phyloP scores from a whole-genome alignment of 257 asterid species.

The Capsicum chinense region DNA sequence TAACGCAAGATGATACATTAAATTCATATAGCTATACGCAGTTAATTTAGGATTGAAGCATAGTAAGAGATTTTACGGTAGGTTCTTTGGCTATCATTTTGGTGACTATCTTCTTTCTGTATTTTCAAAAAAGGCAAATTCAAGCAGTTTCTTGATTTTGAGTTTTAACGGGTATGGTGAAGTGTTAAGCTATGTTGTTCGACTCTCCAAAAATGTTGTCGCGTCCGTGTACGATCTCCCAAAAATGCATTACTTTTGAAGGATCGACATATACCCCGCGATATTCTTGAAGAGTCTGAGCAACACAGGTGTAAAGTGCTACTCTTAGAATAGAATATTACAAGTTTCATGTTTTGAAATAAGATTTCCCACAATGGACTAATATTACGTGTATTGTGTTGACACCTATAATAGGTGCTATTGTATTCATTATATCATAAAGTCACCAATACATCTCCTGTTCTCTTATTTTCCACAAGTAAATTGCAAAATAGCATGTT shows the following conservation, averaged over 20 bases:
- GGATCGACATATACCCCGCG: neutral
- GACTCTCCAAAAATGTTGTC: neutral
- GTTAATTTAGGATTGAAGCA: neutral
- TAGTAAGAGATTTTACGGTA: neutral
- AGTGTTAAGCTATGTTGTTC: neutral
- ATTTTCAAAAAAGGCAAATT: neutral
- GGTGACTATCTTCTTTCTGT: neutral
- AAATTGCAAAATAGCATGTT: neutral
- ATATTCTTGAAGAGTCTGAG: neutral
- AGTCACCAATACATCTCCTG: neutral
- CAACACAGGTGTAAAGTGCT: neutral
- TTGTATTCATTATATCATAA: conserved; percentile 3
- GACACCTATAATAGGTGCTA: neutral
- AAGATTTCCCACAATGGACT: neutral
- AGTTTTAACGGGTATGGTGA: neutral
- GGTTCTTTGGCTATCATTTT: neutral
- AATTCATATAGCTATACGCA: neutral
- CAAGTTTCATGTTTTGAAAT: neutral
- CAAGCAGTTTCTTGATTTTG: neutral
- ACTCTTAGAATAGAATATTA: neutral
- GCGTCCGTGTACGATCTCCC: neutral
- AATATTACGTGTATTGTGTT: neutral
- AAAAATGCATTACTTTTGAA: neutral
- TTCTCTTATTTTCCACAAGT: neutral
- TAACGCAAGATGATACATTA: neutral